These are phyloP conservation scores for Setaria italica DNA, from an alignment of 202 grass and related monocot species.

Conservation along the genomic window DNA sequence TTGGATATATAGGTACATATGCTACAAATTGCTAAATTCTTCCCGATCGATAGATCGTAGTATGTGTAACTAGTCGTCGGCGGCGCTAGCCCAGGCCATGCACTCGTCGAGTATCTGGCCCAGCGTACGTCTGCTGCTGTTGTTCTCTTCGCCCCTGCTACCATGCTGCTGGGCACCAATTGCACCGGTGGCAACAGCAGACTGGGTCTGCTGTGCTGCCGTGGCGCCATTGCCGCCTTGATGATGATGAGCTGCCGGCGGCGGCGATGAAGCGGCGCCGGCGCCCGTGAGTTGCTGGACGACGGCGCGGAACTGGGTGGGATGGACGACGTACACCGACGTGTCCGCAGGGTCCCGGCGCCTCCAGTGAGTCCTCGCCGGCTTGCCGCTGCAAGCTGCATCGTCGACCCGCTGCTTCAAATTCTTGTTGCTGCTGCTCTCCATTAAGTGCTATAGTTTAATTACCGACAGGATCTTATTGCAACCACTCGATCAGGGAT, in stretches of 20 bases:
- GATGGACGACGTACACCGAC: slow-evolving; percentile 55
- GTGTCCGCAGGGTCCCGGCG: slow-evolving; percentile 36
- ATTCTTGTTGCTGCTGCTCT: neutral
- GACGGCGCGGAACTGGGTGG: slow-evolving; percentile 54
- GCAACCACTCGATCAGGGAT: neutral
- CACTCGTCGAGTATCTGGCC: neutral
- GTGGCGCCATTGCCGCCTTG: neutral
- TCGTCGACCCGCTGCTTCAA: neutral
- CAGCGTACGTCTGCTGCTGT: neutral
- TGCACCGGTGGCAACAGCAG: neutral
- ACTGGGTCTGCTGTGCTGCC: no score
- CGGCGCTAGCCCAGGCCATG: neutral
- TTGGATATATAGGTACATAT: neutral
- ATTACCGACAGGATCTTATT: neutral
- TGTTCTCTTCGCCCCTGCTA: neutral
- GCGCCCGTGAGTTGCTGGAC: slow-evolving; percentile 69
- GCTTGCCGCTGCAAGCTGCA: neutral
- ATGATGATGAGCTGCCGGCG: neutral
- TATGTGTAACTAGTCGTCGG: neutral
- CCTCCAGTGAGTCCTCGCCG: slow-evolving; percentile 43
- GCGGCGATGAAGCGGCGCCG: neutral
- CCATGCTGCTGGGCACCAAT: neutral
- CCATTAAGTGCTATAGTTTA: neutral
- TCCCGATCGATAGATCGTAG: neutral
- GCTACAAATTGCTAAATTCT: neutral